phyloP scores from a whole-genome alignment of 2,329 filamentous ascomycete species.

The Chaetomium olivaceum region DNA sequence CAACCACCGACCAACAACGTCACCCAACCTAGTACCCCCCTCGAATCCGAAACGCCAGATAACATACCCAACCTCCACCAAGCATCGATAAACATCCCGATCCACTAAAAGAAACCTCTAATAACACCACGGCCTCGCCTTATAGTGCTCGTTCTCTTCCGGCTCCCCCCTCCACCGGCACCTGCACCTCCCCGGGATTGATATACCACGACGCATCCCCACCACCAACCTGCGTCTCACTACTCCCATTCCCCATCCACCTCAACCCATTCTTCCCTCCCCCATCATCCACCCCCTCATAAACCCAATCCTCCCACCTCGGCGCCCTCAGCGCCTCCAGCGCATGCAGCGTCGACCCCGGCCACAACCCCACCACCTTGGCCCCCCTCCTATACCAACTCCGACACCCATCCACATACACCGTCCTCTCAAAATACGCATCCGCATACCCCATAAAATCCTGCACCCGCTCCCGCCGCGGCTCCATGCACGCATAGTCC shows the following conservation, averaged over 20 bases:
- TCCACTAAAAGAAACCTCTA: too few relatives aligned
- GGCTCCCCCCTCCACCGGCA: constrained; percentile 40
- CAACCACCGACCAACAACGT: neutral
- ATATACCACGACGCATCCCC: constrained; percentile 46
- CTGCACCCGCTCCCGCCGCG: constrained; percentile 46
- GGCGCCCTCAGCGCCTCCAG: constrained; percentile 45
- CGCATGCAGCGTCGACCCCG: constrained; percentile 47
- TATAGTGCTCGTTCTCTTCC: constrained; percentile 41
- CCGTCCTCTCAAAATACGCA: constrained; percentile 50
- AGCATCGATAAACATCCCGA: too few relatives aligned
- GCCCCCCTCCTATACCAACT: constrained; percentile 55
- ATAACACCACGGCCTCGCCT: constrained; percentile 42
- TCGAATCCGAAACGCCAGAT: neutral
- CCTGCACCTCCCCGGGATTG: constrained; percentile 41
- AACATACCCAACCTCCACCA: neutral
- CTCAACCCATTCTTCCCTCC: constrained; percentile 37
- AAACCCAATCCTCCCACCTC: constrained; percentile 51
- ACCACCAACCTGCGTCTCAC: constrained; percentile 40
- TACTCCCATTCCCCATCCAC: constrained; percentile 48
- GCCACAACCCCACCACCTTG: constrained; percentile 47
- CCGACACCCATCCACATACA: constrained; percentile 51
- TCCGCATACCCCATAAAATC: constrained; percentile 51
- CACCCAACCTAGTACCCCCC: too few relatives aligned
- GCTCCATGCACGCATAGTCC: constrained; percentile 47
- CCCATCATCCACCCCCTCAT: constrained; percentile 37